phyloP scores from a whole-genome alignment of 2,329 filamentous ascomycete genomes.

The Colletotrichum sp. region DNA sequence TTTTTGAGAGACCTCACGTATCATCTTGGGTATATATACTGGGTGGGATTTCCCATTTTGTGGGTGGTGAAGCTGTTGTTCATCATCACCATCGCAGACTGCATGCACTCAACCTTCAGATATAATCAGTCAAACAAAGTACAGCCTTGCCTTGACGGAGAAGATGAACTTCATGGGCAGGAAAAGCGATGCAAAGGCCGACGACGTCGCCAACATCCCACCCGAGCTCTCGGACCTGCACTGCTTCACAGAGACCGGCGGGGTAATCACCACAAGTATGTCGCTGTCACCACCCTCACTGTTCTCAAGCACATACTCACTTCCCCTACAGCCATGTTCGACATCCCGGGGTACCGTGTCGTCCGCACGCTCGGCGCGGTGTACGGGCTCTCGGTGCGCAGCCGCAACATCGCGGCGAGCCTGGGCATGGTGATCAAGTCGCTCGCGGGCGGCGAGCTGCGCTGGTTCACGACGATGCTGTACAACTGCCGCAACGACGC shows the following conservation, averaged over 20 bases:
- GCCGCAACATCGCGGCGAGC: conserved; percentile 62
- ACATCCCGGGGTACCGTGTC: conserved; percentile 65
- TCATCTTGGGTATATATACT: background rate
- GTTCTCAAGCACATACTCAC: background rate
- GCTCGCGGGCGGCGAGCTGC: conserved; percentile 63
- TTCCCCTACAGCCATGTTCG: conserved; percentile 56
- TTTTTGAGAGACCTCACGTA: background rate
- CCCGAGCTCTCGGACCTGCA: conserved; percentile 52
- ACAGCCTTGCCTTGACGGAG: background rate
- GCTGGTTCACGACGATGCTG: conserved; percentile 64
- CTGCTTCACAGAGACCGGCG: conserved; percentile 67
- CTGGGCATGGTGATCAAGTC: conserved; percentile 62
- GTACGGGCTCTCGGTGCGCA: conserved; percentile 62
- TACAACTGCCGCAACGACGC: conserved; percentile 65
- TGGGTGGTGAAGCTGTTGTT: too few relatives aligned
- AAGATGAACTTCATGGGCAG: conserved; percentile 9
- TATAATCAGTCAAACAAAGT: background rate
- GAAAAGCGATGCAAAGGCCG: conserved; percentile 17
- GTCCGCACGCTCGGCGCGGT: conserved; percentile 62
- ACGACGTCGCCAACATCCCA: conserved; percentile 40
- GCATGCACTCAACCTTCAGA: background rate
- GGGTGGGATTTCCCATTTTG: background rate
- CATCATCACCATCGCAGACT: background rate
- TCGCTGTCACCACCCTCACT: background rate
- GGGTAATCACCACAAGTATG: conserved; percentile 61